Evolutionary conservation across 805 yeast species (phyloP), one percentile per base, ranked within the genome.

Genomic region (Diddensiella caesifluorescens): DNA sequence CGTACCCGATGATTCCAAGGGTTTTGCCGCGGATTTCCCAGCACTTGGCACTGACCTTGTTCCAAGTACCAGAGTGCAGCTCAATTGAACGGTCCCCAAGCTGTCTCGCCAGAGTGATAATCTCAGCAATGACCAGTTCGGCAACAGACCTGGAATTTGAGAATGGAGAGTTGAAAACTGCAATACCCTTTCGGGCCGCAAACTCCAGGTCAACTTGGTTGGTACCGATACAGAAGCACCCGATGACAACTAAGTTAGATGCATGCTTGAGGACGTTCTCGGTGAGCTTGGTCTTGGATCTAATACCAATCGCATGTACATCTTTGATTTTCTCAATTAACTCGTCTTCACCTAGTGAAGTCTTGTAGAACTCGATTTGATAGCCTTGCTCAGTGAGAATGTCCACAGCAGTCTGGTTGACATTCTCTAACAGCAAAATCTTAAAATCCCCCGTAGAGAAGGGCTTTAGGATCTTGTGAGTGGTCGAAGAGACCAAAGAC

Each of bases 21-120:
- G 98, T 90, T 68, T 92, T 92, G 54, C 98, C 98, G 71, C 98
- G 84, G 55, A 92, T 89, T 70, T 92, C 98, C 97, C 97, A 92
- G 71, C 98, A 92, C 66, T 77, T 88, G 53, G 86, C 74, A 57
- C 84, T 73, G 55, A 90, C 97, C 71, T 92, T 92, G 73, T 92
- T 92, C 98, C 98, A 92, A 49, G 90, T 80, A 52, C 97, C 97
- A 42, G 90, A 77, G 72, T 90, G 98, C 72, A 92, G 63, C 72
- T 92, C 98, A 52, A 83, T 82, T 26, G 95, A 86, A 69, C 98
- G 81, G 67, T 92, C 98, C 59, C 97, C 95, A 49, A 90, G 67
- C 71, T 92, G 98, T 72, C 98, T 83, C 22, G 98, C 95, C 59
- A 92, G 74, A 35, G 92, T 72, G 62, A 92, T 87, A 61, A 92